These are phyloP conservation scores for Exophiala sp. DNA, from an alignment of 2,329 filamentous ascomycete species.

Conservation along the genomic window DNA sequence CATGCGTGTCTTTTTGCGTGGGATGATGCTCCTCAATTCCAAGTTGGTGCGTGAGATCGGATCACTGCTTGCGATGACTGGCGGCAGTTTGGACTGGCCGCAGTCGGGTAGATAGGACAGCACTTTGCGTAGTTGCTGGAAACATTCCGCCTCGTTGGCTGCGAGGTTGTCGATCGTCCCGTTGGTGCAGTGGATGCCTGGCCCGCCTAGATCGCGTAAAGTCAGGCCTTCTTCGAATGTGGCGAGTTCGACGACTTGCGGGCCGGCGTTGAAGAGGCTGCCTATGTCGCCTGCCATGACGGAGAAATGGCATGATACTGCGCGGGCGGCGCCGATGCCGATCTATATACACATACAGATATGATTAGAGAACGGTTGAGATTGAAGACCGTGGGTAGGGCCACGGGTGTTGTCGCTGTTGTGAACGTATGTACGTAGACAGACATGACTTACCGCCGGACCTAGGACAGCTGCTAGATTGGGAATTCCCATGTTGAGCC, in stretches of 20 bases:
- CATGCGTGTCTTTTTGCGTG: constrained; percentile 53
- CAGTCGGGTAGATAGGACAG: constrained; percentile 54
- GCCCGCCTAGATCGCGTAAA: constrained; percentile 55
- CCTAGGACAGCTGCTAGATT: constrained; percentile 59
- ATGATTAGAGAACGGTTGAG: too few species aligned
- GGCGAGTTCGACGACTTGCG: constrained; percentile 56
- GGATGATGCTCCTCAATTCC: constrained; percentile 52
- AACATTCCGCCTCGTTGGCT: constrained; percentile 54
- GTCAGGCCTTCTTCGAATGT: constrained; percentile 59
- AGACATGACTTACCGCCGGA: constrained; percentile 49
- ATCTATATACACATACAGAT: too few species aligned
- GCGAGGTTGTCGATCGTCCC: constrained; percentile 62
- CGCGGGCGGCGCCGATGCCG: constrained; percentile 56
- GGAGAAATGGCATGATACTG: constrained; percentile 58
- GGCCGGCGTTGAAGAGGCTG: constrained; percentile 58
- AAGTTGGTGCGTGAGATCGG: constrained; percentile 46
- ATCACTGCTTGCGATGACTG: constrained; percentile 44
- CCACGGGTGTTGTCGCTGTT: too few species aligned
- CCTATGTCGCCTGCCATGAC: constrained; percentile 62
- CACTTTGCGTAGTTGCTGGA: constrained; percentile 54
- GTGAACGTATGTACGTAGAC: too few species aligned
- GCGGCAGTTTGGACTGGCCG: constrained; percentile 49
- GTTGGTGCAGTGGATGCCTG: constrained; percentile 57
- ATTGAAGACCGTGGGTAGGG: too few species aligned
- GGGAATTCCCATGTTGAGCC: constrained; percentile 56